Percentiles rank a stretch among this genome's conserved stretches.
These are phyloP conservation scores for Penicillium digitatum DNA, from an alignment of 2,329 filamentous ascomycete species.

Conservation along the genomic window DNA sequence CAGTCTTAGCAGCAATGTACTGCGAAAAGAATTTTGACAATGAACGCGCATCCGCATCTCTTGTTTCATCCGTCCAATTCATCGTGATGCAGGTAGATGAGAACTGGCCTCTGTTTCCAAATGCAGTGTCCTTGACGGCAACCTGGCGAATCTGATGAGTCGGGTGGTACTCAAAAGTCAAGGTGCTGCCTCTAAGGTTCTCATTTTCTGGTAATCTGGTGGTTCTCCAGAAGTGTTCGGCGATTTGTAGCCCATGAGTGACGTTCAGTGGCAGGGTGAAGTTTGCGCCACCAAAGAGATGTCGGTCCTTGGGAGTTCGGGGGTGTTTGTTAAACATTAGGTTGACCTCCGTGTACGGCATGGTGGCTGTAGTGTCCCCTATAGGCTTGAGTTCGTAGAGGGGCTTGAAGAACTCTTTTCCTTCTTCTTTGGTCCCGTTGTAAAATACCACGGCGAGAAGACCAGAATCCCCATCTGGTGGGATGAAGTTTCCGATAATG, in stretches of 20 bases:
- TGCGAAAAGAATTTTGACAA: neutral
- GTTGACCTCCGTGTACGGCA: constrained; percentile 2
- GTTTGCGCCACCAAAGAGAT: constrained; percentile 1
- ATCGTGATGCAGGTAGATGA: neutral
- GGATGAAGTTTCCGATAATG: constrained; percentile 1
- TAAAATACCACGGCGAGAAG: neutral
- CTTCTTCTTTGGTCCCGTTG: constrained; percentile 1
- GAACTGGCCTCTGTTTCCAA: constrained; percentile 1
- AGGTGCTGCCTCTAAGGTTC: neutral
- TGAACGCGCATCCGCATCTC: neutral
- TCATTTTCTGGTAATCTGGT: neutral
- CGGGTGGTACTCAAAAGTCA: neutral
- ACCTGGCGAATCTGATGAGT: constrained; percentile 1
- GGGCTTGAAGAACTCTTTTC: neutral
- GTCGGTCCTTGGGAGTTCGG: neutral
- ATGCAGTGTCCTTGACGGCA: neutral
- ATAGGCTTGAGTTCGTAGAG: neutral
- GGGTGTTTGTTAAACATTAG: constrained; percentile 5
- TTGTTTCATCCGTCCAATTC: constrained; percentile 2
- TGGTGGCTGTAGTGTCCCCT: neutral
- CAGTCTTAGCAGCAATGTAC: neutral
- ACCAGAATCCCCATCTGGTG: neutral
- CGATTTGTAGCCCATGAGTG: neutral
- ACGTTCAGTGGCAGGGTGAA: neutral
- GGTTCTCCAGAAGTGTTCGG: neutral